These are phyloP conservation scores for Hypoxylon sp. DNA, from an alignment of 2,329 filamentous ascomycete genomes.

Conservation along the genomic window DNA sequence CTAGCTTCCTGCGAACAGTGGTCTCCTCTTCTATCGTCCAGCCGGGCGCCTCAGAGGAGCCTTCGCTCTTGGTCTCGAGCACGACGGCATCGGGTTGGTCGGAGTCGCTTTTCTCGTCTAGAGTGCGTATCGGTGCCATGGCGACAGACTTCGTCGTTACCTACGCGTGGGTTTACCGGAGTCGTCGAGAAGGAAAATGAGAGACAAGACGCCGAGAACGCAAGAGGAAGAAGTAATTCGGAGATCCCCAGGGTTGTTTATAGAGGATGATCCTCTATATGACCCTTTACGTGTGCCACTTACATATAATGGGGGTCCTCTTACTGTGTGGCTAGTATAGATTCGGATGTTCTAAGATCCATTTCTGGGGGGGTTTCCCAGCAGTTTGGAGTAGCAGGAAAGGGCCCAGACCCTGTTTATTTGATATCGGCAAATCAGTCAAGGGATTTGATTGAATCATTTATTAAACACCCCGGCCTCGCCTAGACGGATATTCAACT, in stretches of 20 bases:
- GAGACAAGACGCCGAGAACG: constrained; percentile 12
- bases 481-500: constrained; percentile 42
- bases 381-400: constrained; percentile 21
- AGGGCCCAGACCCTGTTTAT: constrained; percentile 30
- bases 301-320: constrained; percentile 3
- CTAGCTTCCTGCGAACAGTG: constrained; percentile 59
- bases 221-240: constrained; percentile 2
- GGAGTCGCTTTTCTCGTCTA: constrained; percentile 38
- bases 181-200: constrained; percentile 12
- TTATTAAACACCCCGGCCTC: constrained; percentile 33
- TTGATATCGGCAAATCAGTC: constrained; percentile 38
- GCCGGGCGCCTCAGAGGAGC: constrained; percentile 44
- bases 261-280: constrained; percentile 21
- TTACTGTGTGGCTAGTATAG: too few relatives aligned
- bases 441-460: constrained; percentile 37
- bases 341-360: constrained; percentile 12
- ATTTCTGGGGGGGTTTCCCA: constrained; percentile 18
- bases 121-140: constrained; percentile 37
- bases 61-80: constrained; percentile 43
- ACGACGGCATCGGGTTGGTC: constrained; percentile 39
- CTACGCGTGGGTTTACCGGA: constrained; percentile 9
- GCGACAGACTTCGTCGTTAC: constrained; percentile 12
- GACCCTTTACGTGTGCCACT: too few relatives aligned
- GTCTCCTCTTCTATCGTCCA: constrained; percentile 63
- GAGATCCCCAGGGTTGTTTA: constrained; percentile 20